phyloP scores from a whole-genome alignment of 768 basidiomycete genomes.

The Clavaria fumosa region DNA sequence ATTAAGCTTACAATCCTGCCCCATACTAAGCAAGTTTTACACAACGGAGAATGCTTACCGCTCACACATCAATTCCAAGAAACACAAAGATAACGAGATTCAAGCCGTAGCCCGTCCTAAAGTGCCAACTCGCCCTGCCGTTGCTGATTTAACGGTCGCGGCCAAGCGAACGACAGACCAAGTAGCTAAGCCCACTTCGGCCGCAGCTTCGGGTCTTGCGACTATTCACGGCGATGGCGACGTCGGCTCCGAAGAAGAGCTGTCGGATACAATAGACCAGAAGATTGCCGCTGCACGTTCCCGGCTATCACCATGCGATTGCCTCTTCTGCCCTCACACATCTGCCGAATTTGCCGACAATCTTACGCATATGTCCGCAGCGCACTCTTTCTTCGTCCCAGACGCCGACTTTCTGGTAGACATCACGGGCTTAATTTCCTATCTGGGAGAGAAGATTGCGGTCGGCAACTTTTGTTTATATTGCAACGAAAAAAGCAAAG shows the following conservation, averaged over 20 bases:
- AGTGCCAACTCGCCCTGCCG: too few relatives aligned
- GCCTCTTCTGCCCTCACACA: conserved; percentile 69
- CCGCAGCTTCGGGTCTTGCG: conserved; percentile 2
- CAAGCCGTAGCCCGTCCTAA: conserved; percentile 23
- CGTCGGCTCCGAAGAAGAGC: conserved; percentile 31
- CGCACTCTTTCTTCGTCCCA: conserved; percentile 92
- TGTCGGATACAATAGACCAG: conserved; percentile 47
- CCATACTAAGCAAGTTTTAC: conserved; percentile 58
- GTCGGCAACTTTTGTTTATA: conserved; percentile 88
- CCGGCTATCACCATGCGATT: conserved; percentile 45
- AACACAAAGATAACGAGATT: conserved; percentile 67
- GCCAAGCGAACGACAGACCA: too few relatives aligned
- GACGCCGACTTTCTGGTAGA: conserved; percentile 86
- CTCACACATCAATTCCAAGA: conserved; percentile 79
- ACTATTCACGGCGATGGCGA: conserved; percentile 20
- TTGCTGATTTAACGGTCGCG: too few relatives aligned
- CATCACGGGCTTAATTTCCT: conserved; percentile 60
- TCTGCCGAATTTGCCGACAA: conserved; percentile 43
- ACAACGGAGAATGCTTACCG: conserved; percentile 79
- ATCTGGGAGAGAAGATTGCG: conserved; percentile 86
- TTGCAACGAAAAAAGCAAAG: conserved; percentile 71
- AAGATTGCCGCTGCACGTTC: conserved; percentile 60
- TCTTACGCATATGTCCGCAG: conserved; percentile 72
- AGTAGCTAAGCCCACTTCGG: conserved; percentile 9
- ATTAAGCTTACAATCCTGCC: conserved; percentile 1